Percentiles rank a stretch among this genome's conserved stretches.
phyloP scores from a whole-genome alignment of 768 basidiomycete genomes.

The Porphyrellus cyaneotinctus region DNA sequence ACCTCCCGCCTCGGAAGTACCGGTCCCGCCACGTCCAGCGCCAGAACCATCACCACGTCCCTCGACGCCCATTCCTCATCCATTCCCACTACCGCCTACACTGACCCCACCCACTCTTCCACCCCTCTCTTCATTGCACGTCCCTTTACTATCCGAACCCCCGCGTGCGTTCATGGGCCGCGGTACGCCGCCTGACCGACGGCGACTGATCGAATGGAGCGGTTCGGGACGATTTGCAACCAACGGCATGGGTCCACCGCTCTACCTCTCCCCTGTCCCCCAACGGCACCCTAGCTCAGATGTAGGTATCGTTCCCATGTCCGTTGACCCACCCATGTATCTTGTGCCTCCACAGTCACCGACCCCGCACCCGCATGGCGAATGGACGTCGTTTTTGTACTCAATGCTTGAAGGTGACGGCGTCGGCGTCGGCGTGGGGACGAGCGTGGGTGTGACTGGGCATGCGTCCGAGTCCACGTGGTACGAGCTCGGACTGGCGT shows the following conservation, averaged over 20 bases:
- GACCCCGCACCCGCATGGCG: constrained; percentile 16
- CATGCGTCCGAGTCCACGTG: constrained; percentile 19
- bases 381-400: constrained; percentile 33
- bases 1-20: neutral
- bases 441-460: neutral
- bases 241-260: constrained; percentile 23
- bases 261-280: constrained; percentile 24
- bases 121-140: constrained; percentile 28
- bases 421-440: constrained; percentile 5
- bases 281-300: constrained; percentile 15
- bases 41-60: constrained; percentile 4
- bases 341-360: neutral
- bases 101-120: constrained; percentile 17
- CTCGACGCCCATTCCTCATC: constrained; percentile 1
- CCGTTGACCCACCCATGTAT: constrained; percentile 15
- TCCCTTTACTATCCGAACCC: constrained; percentile 31
- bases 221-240: constrained; percentile 15
- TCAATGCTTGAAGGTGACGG: constrained; percentile 33
- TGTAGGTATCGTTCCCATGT: constrained; percentile 20
- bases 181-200: constrained; percentile 31
- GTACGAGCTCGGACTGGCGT: constrained; percentile 29
- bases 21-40: neutral
- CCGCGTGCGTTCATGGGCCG: constrained; percentile 34
- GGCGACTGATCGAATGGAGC: constrained; percentile 30
- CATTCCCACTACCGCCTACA: constrained; percentile 3